A percentile compares a stretch with the other conserved stretches of the same genome.
phyloP scores from a whole-genome alignment of 2,329 filamentous ascomycete genomes.

The Daldinia sp. region DNA sequence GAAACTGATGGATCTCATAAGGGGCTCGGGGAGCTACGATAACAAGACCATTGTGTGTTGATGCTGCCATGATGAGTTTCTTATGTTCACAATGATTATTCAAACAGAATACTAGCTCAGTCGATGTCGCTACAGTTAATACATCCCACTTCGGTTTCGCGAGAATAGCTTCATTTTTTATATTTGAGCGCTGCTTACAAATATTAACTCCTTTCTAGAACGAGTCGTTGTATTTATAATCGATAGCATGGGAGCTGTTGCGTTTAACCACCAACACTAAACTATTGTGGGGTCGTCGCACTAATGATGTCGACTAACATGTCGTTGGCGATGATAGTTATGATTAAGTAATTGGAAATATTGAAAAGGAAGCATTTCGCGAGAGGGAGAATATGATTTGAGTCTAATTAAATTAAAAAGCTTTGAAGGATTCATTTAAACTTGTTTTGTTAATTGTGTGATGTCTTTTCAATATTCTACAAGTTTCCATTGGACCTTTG shows the following conservation, averaged over 20 bases:
- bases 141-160: neutral
- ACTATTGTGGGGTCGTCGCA: neutral
- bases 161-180: slow-evolving; percentile 3
- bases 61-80: slow-evolving; percentile 34
- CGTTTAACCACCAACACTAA: neutral
- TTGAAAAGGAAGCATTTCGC: neutral
- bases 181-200: slow-evolving; percentile 8
- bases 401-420: neutral
- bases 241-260: neutral
- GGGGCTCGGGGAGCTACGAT: slow-evolving; percentile 46
- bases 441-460: neutral
- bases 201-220: neutral
- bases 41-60: slow-evolving; percentile 48
- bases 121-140: neutral
- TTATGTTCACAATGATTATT: neutral
- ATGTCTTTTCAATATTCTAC: neutral
- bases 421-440: neutral
- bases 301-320: neutral
- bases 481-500: neutral
- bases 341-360: neutral
- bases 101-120: neutral
- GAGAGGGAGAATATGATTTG: neutral
- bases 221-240: slow-evolving; percentile 9
- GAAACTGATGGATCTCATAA: slow-evolving; percentile 46
- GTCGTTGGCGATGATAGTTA: neutral